Conservation (phyloP, 352 stramenopile species). For the Globisporangium cylindrosporum region DNA sequence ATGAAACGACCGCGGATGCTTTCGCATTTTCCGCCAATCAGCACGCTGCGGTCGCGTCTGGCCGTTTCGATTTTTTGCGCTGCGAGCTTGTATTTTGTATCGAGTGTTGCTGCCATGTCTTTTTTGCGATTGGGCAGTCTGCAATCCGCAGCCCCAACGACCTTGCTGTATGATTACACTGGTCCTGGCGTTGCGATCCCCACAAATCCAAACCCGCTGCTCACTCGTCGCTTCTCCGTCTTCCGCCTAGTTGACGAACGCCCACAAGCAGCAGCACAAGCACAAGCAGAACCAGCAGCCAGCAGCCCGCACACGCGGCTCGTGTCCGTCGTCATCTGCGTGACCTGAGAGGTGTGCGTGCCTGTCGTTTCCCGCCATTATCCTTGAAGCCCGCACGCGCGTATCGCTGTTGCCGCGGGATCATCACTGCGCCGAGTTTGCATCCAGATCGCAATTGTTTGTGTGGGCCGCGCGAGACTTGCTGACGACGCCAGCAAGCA, state of each 20-base stretch:
- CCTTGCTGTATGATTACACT: background rate
- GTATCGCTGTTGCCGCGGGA: background rate
- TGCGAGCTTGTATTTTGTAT: background rate
- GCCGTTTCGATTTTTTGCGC: slow-evolving; percentile 18
- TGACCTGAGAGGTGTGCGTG: background rate
- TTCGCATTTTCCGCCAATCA: slow-evolving; percentile 13
- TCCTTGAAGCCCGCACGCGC: background rate
- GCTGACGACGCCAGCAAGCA: background rate
- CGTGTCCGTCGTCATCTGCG: background rate
- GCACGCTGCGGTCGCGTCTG: slow-evolving; percentile 6
- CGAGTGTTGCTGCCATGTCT: background rate
- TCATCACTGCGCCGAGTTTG: background rate
- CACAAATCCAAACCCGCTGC: background rate
- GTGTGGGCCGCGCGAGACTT: background rate
- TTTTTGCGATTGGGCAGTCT: background rate
- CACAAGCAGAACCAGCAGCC: too few species aligned
- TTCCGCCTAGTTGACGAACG: background rate
- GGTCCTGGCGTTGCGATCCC: background rate
- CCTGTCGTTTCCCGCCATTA: background rate
- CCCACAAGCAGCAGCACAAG: background rate
- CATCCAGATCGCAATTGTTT: background rate
- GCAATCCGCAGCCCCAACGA: background rate
- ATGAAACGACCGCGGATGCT: slow-evolving; percentile 7
- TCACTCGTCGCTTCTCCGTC: background rate
- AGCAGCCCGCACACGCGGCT: background rate